phyloP scores from a whole-genome alignment of 768 basidiomycete species.

The Pulveroboletus sp. region DNA sequence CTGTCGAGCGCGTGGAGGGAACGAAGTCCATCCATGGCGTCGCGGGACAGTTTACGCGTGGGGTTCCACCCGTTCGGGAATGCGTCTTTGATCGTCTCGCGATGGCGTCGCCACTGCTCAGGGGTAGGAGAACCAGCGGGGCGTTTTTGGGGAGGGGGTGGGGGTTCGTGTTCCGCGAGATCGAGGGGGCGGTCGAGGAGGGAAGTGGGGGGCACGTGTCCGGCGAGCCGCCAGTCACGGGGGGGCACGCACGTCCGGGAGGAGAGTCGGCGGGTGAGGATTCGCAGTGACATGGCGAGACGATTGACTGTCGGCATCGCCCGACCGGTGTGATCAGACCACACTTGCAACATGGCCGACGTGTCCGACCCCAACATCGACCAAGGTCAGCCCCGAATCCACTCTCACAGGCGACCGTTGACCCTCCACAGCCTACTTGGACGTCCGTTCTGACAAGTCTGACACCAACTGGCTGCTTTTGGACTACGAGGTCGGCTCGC shows the following conservation, averaged over 20 bases:
- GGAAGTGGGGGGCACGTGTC: conserved; percentile 31
- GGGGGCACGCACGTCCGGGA: conserved; percentile 22
- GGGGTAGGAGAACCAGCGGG: conserved; percentile 33
- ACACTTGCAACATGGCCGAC: conserved; percentile 79
- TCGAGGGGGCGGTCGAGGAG: conserved; percentile 24
- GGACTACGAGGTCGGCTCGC: conserved; percentile 69
- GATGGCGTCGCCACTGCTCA: conserved; percentile 47
- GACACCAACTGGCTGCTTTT: conserved; percentile 88
- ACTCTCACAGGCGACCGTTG: neutral
- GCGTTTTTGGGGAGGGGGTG: conserved; percentile 19
- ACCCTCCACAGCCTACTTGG: conserved; percentile 64
- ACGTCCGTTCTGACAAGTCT: conserved; percentile 80
- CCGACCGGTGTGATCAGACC: no score
- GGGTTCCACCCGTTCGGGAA: conserved; percentile 76
- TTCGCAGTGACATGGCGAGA: conserved; percentile 21
- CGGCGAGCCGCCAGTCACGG: conserved; percentile 30
- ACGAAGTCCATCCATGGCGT: conserved; percentile 79
- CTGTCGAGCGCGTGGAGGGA: conserved; percentile 63
- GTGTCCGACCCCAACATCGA: conserved; percentile 67
- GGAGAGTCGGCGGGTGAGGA: conserved; percentile 25
- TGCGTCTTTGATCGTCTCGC: conserved; percentile 43
- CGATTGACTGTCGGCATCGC: conserved; percentile 16
- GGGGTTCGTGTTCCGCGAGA: conserved; percentile 31
- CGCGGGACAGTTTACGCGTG: conserved; percentile 72
- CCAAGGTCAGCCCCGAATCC: conserved; percentile 49